phyloP scores from a whole-genome alignment of 345 rosid genomes.

The Boechera retrofracta region DNA sequence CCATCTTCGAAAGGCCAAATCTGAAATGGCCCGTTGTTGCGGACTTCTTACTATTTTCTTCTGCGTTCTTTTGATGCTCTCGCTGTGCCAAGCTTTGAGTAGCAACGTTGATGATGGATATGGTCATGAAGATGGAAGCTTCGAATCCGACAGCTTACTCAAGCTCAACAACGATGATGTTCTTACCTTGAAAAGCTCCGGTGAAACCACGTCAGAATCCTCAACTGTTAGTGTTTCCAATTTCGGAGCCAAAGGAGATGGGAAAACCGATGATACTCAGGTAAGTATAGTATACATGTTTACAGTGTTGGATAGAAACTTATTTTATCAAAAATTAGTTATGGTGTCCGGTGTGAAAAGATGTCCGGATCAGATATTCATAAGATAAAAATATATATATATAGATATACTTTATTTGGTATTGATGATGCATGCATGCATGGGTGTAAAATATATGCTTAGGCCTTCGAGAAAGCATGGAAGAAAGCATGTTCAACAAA shows the following conservation, averaged over 20 bases:
- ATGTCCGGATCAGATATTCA: background rate
- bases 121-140: slow-evolving; percentile 45
- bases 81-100: slow-evolving; percentile 29
- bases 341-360: background rate
- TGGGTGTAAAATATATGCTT: slow-evolving; percentile 13
- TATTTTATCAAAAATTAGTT: background rate
- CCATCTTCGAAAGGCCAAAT: background rate
- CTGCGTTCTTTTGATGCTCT: slow-evolving; percentile 23
- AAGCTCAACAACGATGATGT: slow-evolving; percentile 43
- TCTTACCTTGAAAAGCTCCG: slow-evolving; percentile 35
- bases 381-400: background rate
- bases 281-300: slow-evolving; percentile 42
- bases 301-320: background rate
- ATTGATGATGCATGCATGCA: slow-evolving; percentile 14
- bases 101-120: slow-evolving; percentile 45
- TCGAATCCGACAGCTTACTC: slow-evolving; percentile 44
- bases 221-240: slow-evolving; percentile 51
- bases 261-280: slow-evolving; percentile 64
- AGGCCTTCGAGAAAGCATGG: slow-evolving; percentile 87
- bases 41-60: slow-evolving; percentile 15
- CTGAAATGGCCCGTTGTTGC: slow-evolving; percentile 29
- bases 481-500: slow-evolving; percentile 67
- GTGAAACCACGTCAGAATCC: slow-evolving; percentile 17
- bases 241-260: slow-evolving; percentile 70
- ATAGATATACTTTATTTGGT: background rate